phyloP scores from a whole-genome alignment of 192 early-diverging fungal genomes.

The Coemansia reversa region DNA sequence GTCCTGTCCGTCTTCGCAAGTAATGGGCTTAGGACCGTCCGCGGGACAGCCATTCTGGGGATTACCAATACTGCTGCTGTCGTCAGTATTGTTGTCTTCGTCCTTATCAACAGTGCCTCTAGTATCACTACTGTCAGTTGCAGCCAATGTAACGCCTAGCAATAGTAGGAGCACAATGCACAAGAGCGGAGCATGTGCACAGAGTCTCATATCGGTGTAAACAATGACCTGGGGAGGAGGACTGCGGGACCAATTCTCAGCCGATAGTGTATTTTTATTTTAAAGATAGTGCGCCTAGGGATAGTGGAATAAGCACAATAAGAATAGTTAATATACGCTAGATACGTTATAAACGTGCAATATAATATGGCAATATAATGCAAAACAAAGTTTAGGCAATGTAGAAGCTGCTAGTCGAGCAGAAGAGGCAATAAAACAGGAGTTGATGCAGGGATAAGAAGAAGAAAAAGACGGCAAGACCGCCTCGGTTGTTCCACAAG shows the following conservation, averaged over 20 bases:
- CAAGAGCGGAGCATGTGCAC: neutral
- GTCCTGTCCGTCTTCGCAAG: constrained; percentile 28
- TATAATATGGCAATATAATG: neutral
- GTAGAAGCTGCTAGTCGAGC: neutral
- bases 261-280: neutral
- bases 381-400: neutral
- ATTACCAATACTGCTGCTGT: constrained; percentile 8
- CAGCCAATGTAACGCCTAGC: neutral
- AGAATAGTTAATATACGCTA: neutral
- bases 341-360: neutral
- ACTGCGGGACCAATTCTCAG: neutral
- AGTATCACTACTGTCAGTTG: constrained; percentile 2
- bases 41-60: constrained; percentile 20
- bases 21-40: constrained; percentile 11
- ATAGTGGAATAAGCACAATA: neutral
- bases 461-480: neutral
- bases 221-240: neutral
- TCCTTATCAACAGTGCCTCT: neutral
- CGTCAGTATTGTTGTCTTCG: constrained; percentile 1
- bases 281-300: neutral
- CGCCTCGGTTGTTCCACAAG: neutral
- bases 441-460: neutral
- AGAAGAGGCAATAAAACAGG: neutral
- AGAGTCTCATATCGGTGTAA: neutral
- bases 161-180: constrained; percentile 5